Evolutionary conservation across 2,329 filamentous ascomycete genomes (phyloP).

Genomic region (Pseudogymnoascus sp.): DNA sequence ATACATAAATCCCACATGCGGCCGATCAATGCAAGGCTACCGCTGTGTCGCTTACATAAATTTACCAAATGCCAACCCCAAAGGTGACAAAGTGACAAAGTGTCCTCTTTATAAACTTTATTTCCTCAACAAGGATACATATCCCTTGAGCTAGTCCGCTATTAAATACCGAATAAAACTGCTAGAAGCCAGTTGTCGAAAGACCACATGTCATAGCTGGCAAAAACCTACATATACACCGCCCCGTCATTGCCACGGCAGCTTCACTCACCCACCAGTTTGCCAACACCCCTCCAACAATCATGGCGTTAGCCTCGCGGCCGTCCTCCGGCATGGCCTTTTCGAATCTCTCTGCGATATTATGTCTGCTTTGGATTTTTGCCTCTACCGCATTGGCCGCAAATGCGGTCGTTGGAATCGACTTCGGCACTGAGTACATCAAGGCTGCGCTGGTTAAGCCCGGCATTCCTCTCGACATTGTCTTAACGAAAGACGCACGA

Average conservation of each 20-base stretch:
- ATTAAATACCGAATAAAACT: slow-evolving; percentile 1
- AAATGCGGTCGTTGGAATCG: slow-evolving; percentile 79
- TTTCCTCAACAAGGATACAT: slow-evolving; percentile 7
- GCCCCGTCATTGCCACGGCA: background rate
- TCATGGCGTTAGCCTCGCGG: slow-evolving; percentile 3
- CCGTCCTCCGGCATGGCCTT: slow-evolving; percentile 11
- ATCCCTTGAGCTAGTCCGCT: background rate
- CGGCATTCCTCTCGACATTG: slow-evolving; percentile 93
- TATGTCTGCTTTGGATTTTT: slow-evolving; percentile 29
- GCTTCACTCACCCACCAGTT: slow-evolving; percentile 5
- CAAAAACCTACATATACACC: slow-evolving; percentile 6
- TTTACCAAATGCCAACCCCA: slow-evolving; percentile 8
- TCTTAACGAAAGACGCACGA: slow-evolving; percentile 94
- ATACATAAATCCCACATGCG: background rate
- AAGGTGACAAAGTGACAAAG: slow-evolving; percentile 8
- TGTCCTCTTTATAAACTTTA: slow-evolving; percentile 8
- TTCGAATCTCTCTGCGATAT: slow-evolving; percentile 20
- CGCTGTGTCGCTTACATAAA: slow-evolving; percentile 3
- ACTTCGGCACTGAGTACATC: slow-evolving; percentile 93
- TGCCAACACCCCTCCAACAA: slow-evolving; percentile 4
- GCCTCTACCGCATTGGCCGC: slow-evolving; percentile 29
- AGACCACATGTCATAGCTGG: slow-evolving; percentile 6
- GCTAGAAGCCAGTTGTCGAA: slow-evolving; percentile 7
- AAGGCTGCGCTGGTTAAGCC: slow-evolving; percentile 95
- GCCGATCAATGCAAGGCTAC: slow-evolving; percentile 1